Percentiles rank a stretch among this genome's conserved stretches.
These are phyloP conservation scores for Lichtheimia corymbifera DNA, from an alignment of 371 early-diverging fungal genomes.

Conservation along the genomic window DNA sequence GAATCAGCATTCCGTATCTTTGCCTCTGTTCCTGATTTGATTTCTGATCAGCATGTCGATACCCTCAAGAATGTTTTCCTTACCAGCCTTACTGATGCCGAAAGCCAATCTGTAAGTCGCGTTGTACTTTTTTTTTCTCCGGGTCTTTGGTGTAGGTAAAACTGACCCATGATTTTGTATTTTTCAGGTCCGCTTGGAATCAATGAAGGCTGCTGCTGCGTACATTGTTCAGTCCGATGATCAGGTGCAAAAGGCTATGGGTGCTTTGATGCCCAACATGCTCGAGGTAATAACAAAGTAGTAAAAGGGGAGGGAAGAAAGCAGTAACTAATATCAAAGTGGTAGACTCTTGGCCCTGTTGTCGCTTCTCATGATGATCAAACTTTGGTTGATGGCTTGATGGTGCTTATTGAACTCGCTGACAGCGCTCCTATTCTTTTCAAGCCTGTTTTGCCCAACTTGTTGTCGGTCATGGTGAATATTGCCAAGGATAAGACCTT, in stretches of 20 bases:
- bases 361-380: constrained; percentile 69
- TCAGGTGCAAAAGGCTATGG: constrained; percentile 56
- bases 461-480: constrained; percentile 72
- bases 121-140: neutral
- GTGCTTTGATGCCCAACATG: constrained; percentile 80
- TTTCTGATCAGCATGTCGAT: constrained; percentile 70
- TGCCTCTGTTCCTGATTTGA: constrained; percentile 74
- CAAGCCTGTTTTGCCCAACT: constrained; percentile 69
- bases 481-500: constrained; percentile 79
- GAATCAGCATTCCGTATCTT: constrained; percentile 92
- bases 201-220: constrained; percentile 83
- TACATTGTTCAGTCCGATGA: constrained; percentile 75
- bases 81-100: constrained; percentile 70
- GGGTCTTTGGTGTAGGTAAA: neutral
- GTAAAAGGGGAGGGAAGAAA: neutral
- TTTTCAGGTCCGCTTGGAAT: constrained; percentile 77
- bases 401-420: constrained; percentile 87
- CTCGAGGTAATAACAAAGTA: constrained; percentile 52
- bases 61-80: constrained; percentile 73
- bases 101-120: constrained; percentile 46
- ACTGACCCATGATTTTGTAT: constrained; percentile 6
- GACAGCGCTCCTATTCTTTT: constrained; percentile 80
- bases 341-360: constrained; percentile 61
- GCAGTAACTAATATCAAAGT: neutral
- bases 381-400: constrained; percentile 73